phyloP scores from a whole-genome alignment of 73 alveolate species.

The Halteria grandinella region DNA sequence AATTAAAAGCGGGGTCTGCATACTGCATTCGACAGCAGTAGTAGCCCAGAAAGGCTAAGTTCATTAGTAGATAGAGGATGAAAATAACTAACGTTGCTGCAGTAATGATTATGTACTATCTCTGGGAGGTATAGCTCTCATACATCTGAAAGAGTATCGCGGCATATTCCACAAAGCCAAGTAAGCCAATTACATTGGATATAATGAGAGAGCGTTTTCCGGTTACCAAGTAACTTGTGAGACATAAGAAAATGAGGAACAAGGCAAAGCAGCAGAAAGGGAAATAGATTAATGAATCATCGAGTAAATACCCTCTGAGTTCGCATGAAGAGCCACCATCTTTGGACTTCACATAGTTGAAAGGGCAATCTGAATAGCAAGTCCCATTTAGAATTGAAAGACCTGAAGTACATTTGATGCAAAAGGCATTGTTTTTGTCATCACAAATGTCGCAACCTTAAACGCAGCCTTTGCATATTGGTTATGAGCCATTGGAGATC shows the following conservation, averaged over 20 bases:
- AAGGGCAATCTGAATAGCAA: conserved; percentile 44
- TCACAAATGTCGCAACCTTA: conserved; percentile 33
- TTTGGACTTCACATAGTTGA: conserved; percentile 10
- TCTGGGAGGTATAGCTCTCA: conserved; percentile 3
- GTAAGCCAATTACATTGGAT: conserved; percentile 17
- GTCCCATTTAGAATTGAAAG: not conserved
- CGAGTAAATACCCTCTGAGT: conserved; percentile 18
- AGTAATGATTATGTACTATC: not conserved
- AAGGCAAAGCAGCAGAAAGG: conserved; percentile 39
- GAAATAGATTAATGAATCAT: conserved; percentile 27
- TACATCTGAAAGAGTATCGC: not conserved
- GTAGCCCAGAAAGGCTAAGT: not conserved
- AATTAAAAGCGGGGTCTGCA: conserved; percentile 31
- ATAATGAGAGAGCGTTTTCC: conserved; percentile 13
- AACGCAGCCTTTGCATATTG: conserved; percentile 29
- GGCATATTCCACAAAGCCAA: conserved; percentile 52
- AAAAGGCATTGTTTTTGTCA: conserved; percentile 2
- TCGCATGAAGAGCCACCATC: conserved; percentile 47
- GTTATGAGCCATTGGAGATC: not conserved
- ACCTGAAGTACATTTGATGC: conserved; percentile 13
- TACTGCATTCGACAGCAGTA: conserved; percentile 5
- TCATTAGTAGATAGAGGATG: not conserved
- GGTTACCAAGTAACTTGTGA: not conserved
- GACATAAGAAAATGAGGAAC: not conserved
- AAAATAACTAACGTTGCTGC: not conserved